Evolutionary conservation across 2,329 filamentous ascomycete species (phyloP).

Genomic region (Lecanoromycetidae sp.): DNA sequence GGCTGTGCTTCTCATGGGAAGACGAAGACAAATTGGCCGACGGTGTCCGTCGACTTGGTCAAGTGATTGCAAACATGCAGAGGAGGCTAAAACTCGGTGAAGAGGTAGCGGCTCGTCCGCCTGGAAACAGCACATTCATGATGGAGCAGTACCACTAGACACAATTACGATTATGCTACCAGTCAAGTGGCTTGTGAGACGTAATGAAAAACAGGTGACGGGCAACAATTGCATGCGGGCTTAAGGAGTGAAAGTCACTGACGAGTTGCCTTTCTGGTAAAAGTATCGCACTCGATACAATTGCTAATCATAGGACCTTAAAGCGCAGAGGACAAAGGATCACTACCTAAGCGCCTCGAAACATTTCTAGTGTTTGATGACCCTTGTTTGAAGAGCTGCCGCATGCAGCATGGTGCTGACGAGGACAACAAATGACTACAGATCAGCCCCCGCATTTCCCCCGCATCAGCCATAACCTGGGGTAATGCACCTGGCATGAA

Average conservation of each 20-base stretch:
- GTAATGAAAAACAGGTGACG: too few relatives aligned
- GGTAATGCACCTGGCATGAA: not conserved
- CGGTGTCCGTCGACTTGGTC: conserved; percentile 52
- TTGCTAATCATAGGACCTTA: not conserved
- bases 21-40: conserved; percentile 52
- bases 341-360: not conserved
- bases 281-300: too few relatives aligned
- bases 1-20: conserved; percentile 64
- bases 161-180: not conserved
- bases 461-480: not conserved
- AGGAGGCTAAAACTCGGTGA: not conserved
- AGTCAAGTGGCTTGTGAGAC: not conserved
- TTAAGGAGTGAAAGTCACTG: not conserved
- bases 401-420: not conserved
- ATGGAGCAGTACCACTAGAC: not conserved
- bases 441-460: not conserved
- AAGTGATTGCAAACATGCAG: conserved; percentile 32
- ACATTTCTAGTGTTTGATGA: not conserved
- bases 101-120: not conserved
- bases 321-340: not conserved
- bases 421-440: not conserved
- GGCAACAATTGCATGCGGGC: too few relatives aligned
- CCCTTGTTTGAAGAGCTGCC: not conserved
- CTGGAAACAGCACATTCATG: not conserved
- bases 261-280: not conserved